These are phyloP conservation scores for Linnemannia zychae DNA, from an alignment of 192 early-diverging fungal genomes.

Conservation along the genomic window DNA sequence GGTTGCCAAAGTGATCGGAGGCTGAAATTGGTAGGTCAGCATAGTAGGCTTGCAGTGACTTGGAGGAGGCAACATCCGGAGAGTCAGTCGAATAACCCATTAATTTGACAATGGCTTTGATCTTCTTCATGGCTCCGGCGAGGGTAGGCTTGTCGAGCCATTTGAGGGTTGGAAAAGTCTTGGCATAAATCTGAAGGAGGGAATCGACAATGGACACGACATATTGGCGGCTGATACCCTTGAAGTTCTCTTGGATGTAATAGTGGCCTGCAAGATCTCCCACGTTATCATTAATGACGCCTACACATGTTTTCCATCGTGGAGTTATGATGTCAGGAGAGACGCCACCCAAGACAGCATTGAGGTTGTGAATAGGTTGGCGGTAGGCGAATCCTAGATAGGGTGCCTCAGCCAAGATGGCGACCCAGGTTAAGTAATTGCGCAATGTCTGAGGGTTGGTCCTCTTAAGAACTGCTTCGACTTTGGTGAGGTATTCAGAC, in stretches of 20 bases:
- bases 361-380: conserved; percentile 39
- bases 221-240: conserved; percentile 32
- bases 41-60: conserved; percentile 60
- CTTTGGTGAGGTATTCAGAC: conserved; percentile 37
- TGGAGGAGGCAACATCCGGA: conserved; percentile 54
- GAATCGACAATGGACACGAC: conserved; percentile 56
- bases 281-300: conserved; percentile 28
- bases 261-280: conserved; percentile 58
- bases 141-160: conserved; percentile 62
- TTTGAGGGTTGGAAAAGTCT: conserved; percentile 36
- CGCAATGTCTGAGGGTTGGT: conserved; percentile 41
- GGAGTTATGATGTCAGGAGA: not conserved
- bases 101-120: conserved; percentile 55
- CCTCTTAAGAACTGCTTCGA: conserved; percentile 33
- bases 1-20: conserved; percentile 58
- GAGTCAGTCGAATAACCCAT: conserved; percentile 58
- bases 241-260: conserved; percentile 57
- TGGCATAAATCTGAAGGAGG: conserved; percentile 55
- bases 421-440: conserved; percentile 63
- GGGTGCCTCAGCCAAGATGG: conserved; percentile 36
- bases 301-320: conserved; percentile 46
- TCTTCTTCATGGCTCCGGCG: conserved; percentile 50
- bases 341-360: not conserved
- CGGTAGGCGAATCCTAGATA: conserved; percentile 44
- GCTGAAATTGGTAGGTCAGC: conserved; percentile 22